Percentiles rank a stretch among this genome's conserved stretches.
These are phyloP conservation scores for Ogataea haglerorum DNA, from an alignment of 805 yeast species.

Conservation along the genomic window DNA sequence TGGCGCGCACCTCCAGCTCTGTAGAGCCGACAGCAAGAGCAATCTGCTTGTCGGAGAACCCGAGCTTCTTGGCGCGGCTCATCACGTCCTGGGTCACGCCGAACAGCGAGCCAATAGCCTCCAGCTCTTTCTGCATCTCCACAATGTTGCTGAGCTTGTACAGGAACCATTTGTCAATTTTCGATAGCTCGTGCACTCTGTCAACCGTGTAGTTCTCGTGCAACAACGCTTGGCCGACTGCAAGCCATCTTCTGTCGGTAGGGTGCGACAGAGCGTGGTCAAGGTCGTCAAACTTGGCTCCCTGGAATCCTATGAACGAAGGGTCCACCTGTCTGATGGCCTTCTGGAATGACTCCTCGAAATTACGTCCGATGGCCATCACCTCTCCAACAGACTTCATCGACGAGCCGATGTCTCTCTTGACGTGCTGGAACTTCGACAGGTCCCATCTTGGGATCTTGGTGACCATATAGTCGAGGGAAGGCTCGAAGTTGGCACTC, in stretches of 20 bases:
- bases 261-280: slow-evolving; percentile 80
- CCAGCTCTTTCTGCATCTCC: slow-evolving; percentile 78
- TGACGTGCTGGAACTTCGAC: slow-evolving; percentile 90
- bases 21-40: slow-evolving; percentile 84
- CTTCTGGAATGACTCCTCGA: slow-evolving; percentile 96
- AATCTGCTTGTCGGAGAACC: slow-evolving; percentile 94
- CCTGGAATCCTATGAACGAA: slow-evolving; percentile 81
- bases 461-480: slow-evolving; percentile 92
- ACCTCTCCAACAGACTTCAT: slow-evolving; percentile 99
- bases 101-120: slow-evolving; percentile 54
- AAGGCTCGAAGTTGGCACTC: slow-evolving; percentile 96
- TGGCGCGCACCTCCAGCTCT: slow-evolving; percentile 93
- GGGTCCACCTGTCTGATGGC: slow-evolving; percentile 97
- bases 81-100: slow-evolving; percentile 67
- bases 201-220: slow-evolving; percentile 87
- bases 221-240: slow-evolving; percentile 90
- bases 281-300: slow-evolving; percentile 80
- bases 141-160: slow-evolving; percentile 92
- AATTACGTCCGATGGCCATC: slow-evolving; percentile 95
- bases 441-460: slow-evolving; percentile 99
- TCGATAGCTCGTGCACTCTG: slow-evolving; percentile 84
- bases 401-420: slow-evolving; percentile 81
- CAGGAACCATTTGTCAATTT: slow-evolving; percentile 95
- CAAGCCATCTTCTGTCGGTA: slow-evolving; percentile 95
- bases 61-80: slow-evolving; percentile 91